phyloP scores from a whole-genome alignment of 2,329 filamentous ascomycete species.

The Colletotrichum ledebouriae region DNA sequence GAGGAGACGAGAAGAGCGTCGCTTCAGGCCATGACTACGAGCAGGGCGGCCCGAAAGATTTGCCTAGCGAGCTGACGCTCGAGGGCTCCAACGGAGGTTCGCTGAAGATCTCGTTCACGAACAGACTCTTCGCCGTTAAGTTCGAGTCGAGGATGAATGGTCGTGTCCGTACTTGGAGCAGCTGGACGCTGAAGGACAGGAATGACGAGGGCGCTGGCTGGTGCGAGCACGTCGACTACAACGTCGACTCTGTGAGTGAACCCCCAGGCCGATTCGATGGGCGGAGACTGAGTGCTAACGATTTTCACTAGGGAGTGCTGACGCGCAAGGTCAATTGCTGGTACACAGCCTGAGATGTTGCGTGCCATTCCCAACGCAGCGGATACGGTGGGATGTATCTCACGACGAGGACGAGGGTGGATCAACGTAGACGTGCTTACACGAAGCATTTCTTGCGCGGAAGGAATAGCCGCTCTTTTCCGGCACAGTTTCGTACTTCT shows the following conservation, averaged over 20 bases:
- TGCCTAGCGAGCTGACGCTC: slow-evolving; percentile 2
- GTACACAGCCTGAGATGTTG: background rate
- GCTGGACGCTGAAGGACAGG: background rate
- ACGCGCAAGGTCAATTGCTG: slow-evolving; percentile 2
- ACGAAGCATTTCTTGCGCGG: too few species aligned
- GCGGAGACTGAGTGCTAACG: too few species aligned
- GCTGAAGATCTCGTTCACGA: background rate
- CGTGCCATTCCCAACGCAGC: too few species aligned
- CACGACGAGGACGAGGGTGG: too few species aligned
- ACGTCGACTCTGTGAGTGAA: too few species aligned
- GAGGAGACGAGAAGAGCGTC: background rate
- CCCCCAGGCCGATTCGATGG: too few species aligned
- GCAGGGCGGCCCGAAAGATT: slow-evolving; percentile 44
- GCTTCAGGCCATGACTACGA: slow-evolving; percentile 46
- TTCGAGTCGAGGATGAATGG: slow-evolving; percentile 1
- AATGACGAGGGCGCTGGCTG: slow-evolving; percentile 47
- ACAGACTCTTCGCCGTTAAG: background rate
- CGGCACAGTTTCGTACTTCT: too few species aligned
- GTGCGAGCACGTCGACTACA: slow-evolving; percentile 6
- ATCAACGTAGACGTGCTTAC: too few species aligned
- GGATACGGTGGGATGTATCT: too few species aligned
- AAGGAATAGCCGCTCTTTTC: too few species aligned
- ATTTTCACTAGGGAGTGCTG: too few species aligned
- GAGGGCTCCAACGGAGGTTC: background rate
- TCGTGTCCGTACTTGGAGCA: background rate